phyloP scores from a whole-genome alignment of 2,329 filamentous ascomycete species.

The Sporothrix sp. region DNA sequence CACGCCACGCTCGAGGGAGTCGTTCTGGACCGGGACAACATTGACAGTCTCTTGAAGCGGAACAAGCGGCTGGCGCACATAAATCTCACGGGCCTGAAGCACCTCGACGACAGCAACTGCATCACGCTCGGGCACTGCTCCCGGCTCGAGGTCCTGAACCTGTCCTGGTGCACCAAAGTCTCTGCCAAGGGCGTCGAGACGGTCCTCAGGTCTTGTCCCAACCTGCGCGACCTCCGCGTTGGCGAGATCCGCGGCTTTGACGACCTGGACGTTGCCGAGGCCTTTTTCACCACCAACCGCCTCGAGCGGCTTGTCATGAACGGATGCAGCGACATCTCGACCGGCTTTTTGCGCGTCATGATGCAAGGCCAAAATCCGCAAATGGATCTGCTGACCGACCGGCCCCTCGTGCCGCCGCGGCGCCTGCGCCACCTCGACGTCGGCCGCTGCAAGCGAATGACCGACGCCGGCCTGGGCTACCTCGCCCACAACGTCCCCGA shows the following conservation, averaged over 20 bases:
- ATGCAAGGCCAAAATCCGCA: conserved; percentile 67
- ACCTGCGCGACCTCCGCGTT: conserved; percentile 68
- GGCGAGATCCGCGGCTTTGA: conserved; percentile 76
- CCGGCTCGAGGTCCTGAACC: conserved; percentile 72
- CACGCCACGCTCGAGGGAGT: conserved; percentile 86
- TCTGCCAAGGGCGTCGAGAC: conserved; percentile 65
- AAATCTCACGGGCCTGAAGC: conserved; percentile 73
- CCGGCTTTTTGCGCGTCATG: conserved; percentile 63
- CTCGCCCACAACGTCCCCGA: conserved; percentile 67
- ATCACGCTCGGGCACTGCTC: conserved; percentile 78
- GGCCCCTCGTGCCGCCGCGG: conserved; percentile 65
- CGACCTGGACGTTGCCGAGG: conserved; percentile 58
- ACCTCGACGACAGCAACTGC: conserved; percentile 75
- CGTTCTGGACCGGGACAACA: conserved; percentile 61
- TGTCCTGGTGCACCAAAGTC: conserved; percentile 88
- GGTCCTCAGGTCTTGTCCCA: conserved; percentile 63
- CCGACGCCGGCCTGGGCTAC: conserved; percentile 58
- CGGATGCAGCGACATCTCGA: conserved; percentile 68
- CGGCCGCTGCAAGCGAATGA: conserved; percentile 66
- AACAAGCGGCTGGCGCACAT: conserved; percentile 74
- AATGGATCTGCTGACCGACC: conserved; percentile 69
- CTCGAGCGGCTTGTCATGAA: conserved; percentile 75
- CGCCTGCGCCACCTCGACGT: conserved; percentile 77
- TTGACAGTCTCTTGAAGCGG: conserved; percentile 63
- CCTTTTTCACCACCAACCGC: conserved; percentile 69